Evolutionary conservation across 2,329 filamentous ascomycete species (phyloP), one percentile per base, ranked within the genome.

Genomic region (Fusarium anthophilum): DNA sequence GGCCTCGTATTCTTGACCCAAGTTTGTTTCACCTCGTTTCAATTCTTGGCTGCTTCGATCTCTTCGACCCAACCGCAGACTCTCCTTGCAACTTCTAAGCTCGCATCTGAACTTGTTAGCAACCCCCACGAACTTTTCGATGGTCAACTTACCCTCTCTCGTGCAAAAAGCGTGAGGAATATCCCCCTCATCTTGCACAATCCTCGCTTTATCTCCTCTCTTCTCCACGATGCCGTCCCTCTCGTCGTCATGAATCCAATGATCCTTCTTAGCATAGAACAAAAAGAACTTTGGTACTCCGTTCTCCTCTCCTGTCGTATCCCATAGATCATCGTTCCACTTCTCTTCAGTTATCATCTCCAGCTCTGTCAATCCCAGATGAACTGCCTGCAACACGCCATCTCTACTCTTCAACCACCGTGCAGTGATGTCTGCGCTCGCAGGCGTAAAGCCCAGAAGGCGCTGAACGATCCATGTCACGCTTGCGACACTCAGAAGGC

Each of bases 311-410:
- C 70, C 76, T 0, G 70, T 75, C 2, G 76, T 79, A 56, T 87
- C 88, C 89, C 90, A 92, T 32, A 92, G 80, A 70, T 88, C 87
- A 28, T 88, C 85, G 15, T 85, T 86, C 91, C 91, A 92, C 56
- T 76, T 81, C 66, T 91, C 90, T 75, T 90, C 87, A 3, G 83
- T 82, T 64, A 92, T 91, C 15, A 81, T 83, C n/a, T 81, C 78
- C 83, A 92, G 87, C 83, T 92, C 91, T 62, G 91, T 88, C 72
- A 86, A 83, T 5, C 86, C 91, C 76, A 92, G 83, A 72, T 88
- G 84, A 67, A 92, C 81, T 14, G 89, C 85, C 81, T 92, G 90
- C 81, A 86, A 86, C 14, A 92, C 85, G 8, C 89, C 90, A 66
- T 89, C 88, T 4, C 84, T 83, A 73, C 87, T 89, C 76, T 83